Evolutionary conservation across 179 eudicot species (phyloP).

Genomic region (Monotropa hypopitys): DNA sequence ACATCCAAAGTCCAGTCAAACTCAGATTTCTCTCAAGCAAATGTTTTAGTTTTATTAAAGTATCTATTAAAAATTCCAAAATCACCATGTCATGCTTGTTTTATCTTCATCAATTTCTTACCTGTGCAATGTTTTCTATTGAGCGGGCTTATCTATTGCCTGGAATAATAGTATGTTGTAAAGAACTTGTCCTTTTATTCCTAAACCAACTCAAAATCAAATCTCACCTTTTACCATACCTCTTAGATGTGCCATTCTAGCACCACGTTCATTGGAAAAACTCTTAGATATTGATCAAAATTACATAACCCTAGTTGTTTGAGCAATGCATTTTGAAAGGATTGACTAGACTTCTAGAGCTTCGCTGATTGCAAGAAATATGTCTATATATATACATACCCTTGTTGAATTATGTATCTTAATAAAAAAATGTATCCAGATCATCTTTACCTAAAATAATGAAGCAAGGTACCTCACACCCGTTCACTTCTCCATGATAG

Average conservation of each 20-base stretch:
- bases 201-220: background rate
- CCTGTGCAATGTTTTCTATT: background rate
- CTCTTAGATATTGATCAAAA: background rate
- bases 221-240: background rate
- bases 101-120: background rate
- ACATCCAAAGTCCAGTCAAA: background rate
- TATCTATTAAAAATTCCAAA: background rate
- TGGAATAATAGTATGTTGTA: background rate
- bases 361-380: background rate
- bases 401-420: slow-evolving; percentile 55
- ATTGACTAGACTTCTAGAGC: background rate
- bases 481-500: slow-evolving; percentile 56
- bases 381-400: too few relatives aligned
- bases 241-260: background rate
- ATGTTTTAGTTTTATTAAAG: background rate
- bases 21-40: background rate
- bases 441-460: slow-evolving; percentile 67
- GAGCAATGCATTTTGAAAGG: background rate
- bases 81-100: background rate
- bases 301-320: background rate
- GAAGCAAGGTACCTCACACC: slow-evolving; percentile 65
- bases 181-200: background rate
- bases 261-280: background rate
- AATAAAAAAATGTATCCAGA: slow-evolving; percentile 35
- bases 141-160: background rate